Base-by-base conservation (phyloP, 2,329 filamentous ascomycete genomes). In the Fusarium sp. region DNA sequence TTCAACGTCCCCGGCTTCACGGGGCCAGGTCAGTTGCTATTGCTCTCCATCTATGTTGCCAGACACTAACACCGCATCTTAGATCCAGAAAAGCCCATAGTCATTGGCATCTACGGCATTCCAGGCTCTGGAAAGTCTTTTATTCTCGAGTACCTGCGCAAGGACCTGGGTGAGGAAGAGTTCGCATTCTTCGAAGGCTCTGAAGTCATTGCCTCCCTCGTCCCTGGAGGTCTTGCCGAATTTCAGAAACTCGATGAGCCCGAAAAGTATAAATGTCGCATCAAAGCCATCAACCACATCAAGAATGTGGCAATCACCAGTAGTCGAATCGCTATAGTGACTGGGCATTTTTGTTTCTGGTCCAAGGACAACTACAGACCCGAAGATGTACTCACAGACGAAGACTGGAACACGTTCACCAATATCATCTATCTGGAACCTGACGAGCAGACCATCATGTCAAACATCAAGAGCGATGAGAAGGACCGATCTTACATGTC, bases 311-410 rank as follows among this genome's bases (percentile, higher is more conserved):
- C 85, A 60, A 48, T 61, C 4, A 18, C 72, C 0, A 82, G 53
- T 15, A 75, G 80, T 2, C 80, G 78, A 64, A 68, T 78, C 10
- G 89, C 78, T 4, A 73, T 92, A 6, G 86, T 91, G 7, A 79
- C 86, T 9, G 88, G 88, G 0, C 88, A 91, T 75, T 86, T 82
- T 75, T 87, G 86, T 81, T 87, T 91, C 70, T 90, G 87, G 86
- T 8, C 67, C 0, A 82, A 86, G 31, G 9, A 26, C 7, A 4
- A 26, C 0, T 5, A 44, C 20, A 6, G 4, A 14, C 24, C 42
- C 1, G 12, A 20, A 14, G 5, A 6, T 2, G 5, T 26, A 7
- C 5, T 26, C 42, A 45, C 24, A 14, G 24, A 5, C 0, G 42
- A 14, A 26, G 42, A 91, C 62, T 54, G 85, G 8, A 47, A 81